Evolutionary conservation across 257 asterid species (phyloP).

Genomic region (Petunia axillaris): DNA sequence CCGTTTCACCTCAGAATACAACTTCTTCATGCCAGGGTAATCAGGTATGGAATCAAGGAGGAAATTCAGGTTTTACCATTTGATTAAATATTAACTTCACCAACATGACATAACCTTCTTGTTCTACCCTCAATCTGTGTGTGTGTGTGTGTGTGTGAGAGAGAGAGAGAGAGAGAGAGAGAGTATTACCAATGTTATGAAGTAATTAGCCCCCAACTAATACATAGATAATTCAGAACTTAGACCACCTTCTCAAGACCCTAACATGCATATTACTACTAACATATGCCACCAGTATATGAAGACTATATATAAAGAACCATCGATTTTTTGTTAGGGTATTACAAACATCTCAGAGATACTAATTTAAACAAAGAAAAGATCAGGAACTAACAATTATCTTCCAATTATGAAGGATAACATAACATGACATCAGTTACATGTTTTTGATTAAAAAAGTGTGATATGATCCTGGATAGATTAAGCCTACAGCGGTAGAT

Average conservation of each 20-base stretch:
- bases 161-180: no score
- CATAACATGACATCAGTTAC: neutral
- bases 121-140: neutral
- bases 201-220: neutral
- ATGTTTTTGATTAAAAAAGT: neutral
- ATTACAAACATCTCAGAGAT: neutral
- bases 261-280: neutral
- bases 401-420: conserved; percentile 4
- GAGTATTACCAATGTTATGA: neutral
- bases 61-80: conserved; percentile 11
- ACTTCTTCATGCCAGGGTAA: neutral
- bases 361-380: neutral
- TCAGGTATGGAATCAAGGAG: neutral
- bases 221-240: neutral
- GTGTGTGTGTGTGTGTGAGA: no score
- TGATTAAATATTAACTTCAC: neutral
- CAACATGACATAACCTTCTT: conserved; percentile 8
- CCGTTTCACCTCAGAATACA: neutral
- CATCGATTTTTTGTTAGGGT: neutral
- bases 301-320: neutral
- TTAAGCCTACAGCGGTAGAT: no score
- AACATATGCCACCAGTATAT: neutral
- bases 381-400: neutral
- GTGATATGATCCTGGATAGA: no score
- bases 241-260: neutral